Evolutionary conservation across 164 flowering plant species (phyloP).

Genomic region (Platanus orientalis): DNA sequence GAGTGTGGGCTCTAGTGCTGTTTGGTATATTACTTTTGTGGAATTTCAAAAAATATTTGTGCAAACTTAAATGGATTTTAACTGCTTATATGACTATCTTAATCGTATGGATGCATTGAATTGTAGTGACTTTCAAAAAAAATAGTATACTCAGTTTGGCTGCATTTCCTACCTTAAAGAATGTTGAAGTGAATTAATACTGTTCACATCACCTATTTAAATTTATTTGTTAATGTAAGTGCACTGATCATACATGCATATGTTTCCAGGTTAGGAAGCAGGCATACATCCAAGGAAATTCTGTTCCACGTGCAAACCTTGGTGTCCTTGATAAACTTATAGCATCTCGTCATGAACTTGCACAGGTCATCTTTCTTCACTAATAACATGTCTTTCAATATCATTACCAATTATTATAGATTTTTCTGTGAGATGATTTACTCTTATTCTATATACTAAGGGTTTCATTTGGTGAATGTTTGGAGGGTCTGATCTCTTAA

Average conservation of each 20-base stretch:
- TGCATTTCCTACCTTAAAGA: not conserved
- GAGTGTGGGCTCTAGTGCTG: too few relatives aligned
- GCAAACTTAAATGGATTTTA: too few relatives aligned
- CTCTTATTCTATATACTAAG: not conserved
- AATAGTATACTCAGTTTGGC: not conserved
- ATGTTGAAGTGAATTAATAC: not conserved
- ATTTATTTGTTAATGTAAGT: not conserved
- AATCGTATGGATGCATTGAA: too few relatives aligned
- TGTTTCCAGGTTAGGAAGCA: conserved; percentile 69
- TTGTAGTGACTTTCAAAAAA: too few relatives aligned
- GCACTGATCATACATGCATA: not conserved
- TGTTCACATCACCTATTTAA: not conserved
- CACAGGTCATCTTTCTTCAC: conserved; percentile 50
- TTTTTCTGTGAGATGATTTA: not conserved
- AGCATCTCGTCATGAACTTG: conserved; percentile 77
- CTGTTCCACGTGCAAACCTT: conserved; percentile 78
- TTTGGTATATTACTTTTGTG: too few relatives aligned
- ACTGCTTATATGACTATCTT: too few relatives aligned
- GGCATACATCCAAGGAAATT: conserved; percentile 75
- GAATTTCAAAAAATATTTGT: too few relatives aligned
- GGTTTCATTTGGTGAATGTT: not conserved
- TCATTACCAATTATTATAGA: not conserved
- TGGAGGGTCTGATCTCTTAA: not conserved
- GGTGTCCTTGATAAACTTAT: conserved; percentile 83
- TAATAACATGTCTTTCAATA: not conserved